A percentile compares a stretch with the other conserved stretches of the same genome.
Evolutionary conservation across 805 yeast species (phyloP).

Genomic region (Saccharomycopsis microspora): DNA sequence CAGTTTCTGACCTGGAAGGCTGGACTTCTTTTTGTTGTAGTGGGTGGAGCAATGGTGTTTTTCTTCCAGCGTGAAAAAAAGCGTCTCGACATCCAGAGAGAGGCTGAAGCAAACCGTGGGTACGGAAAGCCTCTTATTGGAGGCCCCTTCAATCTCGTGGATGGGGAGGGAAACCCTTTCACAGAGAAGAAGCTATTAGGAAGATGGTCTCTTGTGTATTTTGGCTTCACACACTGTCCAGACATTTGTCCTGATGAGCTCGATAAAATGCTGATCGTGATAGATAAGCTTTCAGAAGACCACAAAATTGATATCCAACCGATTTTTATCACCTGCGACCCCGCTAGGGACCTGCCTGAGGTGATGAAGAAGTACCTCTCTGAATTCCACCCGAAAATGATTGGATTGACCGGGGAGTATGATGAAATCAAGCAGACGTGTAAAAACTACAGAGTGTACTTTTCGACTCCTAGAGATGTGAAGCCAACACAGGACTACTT

Average conservation of each 20-base stretch:
- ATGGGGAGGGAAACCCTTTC: conserved; percentile 59
- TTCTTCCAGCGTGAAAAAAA: conserved; percentile 70
- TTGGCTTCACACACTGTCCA: conserved; percentile 96
- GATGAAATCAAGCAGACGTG: conserved; percentile 77
- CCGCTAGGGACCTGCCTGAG: conserved; percentile 86
- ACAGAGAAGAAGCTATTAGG: conserved; percentile 70
- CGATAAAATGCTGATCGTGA: conserved; percentile 71
- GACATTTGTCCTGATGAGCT: conserved; percentile 98
- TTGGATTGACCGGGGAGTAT: conserved; percentile 88
- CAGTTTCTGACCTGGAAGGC: conserved; percentile 86
- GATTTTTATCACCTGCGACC: conserved; percentile 91
- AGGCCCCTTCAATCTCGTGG: conserved; percentile 71
- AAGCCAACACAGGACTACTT: conserved; percentile 94
- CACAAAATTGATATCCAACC: conserved; percentile 64
- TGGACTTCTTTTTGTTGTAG: conserved; percentile 47
- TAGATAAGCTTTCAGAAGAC: conserved; percentile 42
- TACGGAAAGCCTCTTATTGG: conserved; percentile 90
- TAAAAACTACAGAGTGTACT: conserved; percentile 86
- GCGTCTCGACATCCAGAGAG: conserved; percentile 59
- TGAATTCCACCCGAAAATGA: conserved; percentile 83
- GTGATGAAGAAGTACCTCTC: conserved; percentile 69
- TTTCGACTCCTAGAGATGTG: conserved; percentile 91
- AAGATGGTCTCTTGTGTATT: conserved; percentile 76
- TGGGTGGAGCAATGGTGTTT: conserved; percentile 63
- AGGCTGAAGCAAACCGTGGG: conserved; percentile 78